phyloP scores from a whole-genome alignment of 2,329 filamentous ascomycete genomes.

The Emergomyces africanus region DNA sequence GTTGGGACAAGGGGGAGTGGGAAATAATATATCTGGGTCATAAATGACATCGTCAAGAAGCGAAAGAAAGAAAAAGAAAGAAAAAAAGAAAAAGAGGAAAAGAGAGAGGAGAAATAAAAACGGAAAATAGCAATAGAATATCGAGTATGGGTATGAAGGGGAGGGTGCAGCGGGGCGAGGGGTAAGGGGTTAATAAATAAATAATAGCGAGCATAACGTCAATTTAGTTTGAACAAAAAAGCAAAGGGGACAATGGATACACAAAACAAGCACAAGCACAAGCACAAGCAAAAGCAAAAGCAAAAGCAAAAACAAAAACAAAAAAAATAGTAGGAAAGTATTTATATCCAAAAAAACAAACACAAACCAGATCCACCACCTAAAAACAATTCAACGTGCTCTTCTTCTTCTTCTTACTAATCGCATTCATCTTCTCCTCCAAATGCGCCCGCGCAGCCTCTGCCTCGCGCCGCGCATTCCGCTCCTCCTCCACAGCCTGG shows the following conservation, averaged over 20 bases:
- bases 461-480: conserved; percentile 79
- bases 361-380: conserved; percentile 7
- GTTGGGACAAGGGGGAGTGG: neutral
- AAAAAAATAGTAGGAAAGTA: too few species aligned
- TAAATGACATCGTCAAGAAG: conserved; percentile 12
- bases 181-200: neutral
- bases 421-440: conserved; percentile 87
- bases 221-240: conserved; percentile 9
- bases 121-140: neutral
- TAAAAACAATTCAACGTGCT: conserved; percentile 99
- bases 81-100: too few species aligned
- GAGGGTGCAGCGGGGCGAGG: too few species aligned
- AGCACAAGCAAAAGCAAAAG: conserved; percentile 1
- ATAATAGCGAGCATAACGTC: neutral
- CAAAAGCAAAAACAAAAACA: neutral
- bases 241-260: conserved; percentile 9
- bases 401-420: conserved; percentile 83
- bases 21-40: conserved; percentile 4
- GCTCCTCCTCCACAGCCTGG: conserved; percentile 91
- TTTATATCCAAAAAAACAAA: conserved; percentile 7
- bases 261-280: conserved; percentile 1
- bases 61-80: neutral
- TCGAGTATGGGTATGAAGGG: neutral
- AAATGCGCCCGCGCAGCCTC: conserved; percentile 80
- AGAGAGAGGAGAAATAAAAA: too few species aligned